These are phyloP conservation scores for Flammula alnicola DNA, from an alignment of 1,284 basidiomycete species.

Conservation along the genomic window DNA sequence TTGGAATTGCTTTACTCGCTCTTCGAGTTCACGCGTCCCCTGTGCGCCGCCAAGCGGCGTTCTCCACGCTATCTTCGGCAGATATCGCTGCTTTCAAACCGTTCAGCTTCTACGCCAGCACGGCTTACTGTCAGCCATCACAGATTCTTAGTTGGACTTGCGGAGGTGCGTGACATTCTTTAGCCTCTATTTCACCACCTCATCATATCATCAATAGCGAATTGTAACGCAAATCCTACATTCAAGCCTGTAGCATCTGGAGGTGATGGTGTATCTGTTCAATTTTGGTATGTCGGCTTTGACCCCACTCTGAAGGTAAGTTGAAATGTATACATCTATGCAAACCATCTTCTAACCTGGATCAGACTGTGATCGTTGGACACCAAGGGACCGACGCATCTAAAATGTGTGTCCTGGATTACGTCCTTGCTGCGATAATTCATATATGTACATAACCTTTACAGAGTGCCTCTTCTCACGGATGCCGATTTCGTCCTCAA, in stretches of 20 bases:
- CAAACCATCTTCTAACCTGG: not conserved
- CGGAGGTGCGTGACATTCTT: slow-evolving; percentile 46
- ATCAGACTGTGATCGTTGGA: slow-evolving; percentile 49
- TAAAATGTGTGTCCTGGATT: slow-evolving; percentile 45
- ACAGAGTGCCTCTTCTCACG: slow-evolving; percentile 54
- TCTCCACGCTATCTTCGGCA: slow-evolving; percentile 43
- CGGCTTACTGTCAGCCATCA: slow-evolving; percentile 55
- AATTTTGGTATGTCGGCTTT: slow-evolving; percentile 48
- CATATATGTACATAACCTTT: not conserved
- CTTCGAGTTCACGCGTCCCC: slow-evolving; percentile 11
- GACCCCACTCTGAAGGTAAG: slow-evolving; percentile 34
- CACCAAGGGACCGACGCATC: slow-evolving; percentile 57
- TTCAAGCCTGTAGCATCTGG: slow-evolving; percentile 65
- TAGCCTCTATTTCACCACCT: not conserved
- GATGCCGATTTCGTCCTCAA: slow-evolving; percentile 53
- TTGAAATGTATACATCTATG: too few species aligned
- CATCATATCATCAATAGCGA: slow-evolving; percentile 37
- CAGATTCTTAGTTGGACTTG: slow-evolving; percentile 58
- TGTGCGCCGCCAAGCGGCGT: slow-evolving; percentile 29
- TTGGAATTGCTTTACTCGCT: slow-evolving; percentile 4
- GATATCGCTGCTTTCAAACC: slow-evolving; percentile 54
- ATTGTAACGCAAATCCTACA: slow-evolving; percentile 55
- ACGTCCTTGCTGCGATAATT: not conserved
- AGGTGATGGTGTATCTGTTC: slow-evolving; percentile 56
- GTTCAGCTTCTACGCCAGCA: slow-evolving; percentile 58